These are phyloP conservation scores for Phylloboletellus chloephorus DNA, from an alignment of 1,284 basidiomycete genomes.

Conservation along the genomic window DNA sequence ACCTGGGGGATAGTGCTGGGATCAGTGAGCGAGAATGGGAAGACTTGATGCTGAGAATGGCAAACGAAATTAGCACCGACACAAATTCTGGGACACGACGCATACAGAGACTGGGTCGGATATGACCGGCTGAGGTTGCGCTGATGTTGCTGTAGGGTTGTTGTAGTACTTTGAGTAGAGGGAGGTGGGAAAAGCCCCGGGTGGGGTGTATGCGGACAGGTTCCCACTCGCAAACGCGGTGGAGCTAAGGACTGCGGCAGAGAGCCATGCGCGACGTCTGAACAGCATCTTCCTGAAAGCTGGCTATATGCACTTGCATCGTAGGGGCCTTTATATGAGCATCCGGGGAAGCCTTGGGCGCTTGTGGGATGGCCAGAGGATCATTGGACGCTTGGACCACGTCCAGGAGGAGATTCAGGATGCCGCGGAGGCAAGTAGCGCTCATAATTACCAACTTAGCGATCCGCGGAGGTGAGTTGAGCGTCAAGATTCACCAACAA, in stretches of 20 bases:
- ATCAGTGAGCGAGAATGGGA: constrained; percentile 54
- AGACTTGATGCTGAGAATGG: constrained; percentile 44
- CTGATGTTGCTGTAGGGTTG: constrained; percentile 60
- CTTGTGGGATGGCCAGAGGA: no score
- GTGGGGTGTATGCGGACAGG: constrained; percentile 49
- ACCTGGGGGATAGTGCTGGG: constrained; percentile 52
- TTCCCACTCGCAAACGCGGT: constrained; percentile 14
- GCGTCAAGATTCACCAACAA: constrained; percentile 2
- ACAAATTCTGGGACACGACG: not conserved
- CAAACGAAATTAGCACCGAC: not conserved
- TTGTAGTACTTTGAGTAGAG: constrained; percentile 64
- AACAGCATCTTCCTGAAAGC: constrained; percentile 11
- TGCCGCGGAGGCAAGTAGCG: constrained; percentile 12
- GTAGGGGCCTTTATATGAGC: constrained; percentile 15
- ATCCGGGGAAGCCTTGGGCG: not conserved
- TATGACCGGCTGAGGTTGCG: constrained; percentile 65
- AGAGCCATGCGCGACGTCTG: constrained; percentile 2
- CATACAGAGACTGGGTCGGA: constrained; percentile 60
- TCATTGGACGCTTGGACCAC: no score
- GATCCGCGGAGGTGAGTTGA: constrained; percentile 8
- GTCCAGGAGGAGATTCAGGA: no score
- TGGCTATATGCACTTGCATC: no score
- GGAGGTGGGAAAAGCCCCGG: constrained; percentile 62
- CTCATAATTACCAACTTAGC: constrained; percentile 12
- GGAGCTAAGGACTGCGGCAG: constrained; percentile 8